A percentile compares a stretch with the other conserved stretches of the same genome.
These are phyloP conservation scores for Nymphaea colorata DNA, from an alignment of 164 flowering plant species.

Conservation along the genomic window DNA sequence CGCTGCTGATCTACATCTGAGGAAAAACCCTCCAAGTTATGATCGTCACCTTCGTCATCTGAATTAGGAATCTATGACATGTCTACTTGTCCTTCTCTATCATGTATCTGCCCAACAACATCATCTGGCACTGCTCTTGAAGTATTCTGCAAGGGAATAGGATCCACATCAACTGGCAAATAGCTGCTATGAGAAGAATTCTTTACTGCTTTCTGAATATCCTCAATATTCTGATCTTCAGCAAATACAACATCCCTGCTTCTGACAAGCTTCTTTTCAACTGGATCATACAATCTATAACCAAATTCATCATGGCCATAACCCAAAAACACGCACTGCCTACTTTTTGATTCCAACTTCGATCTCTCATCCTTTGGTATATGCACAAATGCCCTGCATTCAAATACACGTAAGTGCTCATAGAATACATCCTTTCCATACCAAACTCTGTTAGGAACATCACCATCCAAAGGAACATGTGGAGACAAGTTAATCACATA, in stretches of 20 bases:
- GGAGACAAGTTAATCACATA: background rate
- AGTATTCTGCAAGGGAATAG: background rate
- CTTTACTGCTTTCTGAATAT: background rate
- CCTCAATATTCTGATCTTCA: conserved; percentile 1
- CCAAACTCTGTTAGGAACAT: background rate
- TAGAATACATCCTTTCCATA: background rate
- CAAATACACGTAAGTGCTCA: background rate
- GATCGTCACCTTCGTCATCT: too few species aligned
- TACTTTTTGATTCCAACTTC: background rate
- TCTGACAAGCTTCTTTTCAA: conserved; percentile 1
- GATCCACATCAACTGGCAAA: background rate
- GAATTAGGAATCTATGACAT: too few species aligned
- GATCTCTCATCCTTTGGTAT: conserved; percentile 3
- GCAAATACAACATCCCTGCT: background rate
- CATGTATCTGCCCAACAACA: background rate
- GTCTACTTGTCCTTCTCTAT: background rate
- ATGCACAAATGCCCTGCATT: background rate
- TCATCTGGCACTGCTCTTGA: background rate
- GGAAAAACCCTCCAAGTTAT: too few species aligned
- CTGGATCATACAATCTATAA: background rate
- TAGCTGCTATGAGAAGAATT: background rate
- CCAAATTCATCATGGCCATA: background rate
- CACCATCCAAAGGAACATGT: background rate
- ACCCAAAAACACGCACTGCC: background rate
- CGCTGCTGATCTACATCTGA: background rate